These are phyloP conservation scores for Actinomucor elegans DNA, from an alignment of 371 early-diverging fungal genomes.

Conservation along the genomic window DNA sequence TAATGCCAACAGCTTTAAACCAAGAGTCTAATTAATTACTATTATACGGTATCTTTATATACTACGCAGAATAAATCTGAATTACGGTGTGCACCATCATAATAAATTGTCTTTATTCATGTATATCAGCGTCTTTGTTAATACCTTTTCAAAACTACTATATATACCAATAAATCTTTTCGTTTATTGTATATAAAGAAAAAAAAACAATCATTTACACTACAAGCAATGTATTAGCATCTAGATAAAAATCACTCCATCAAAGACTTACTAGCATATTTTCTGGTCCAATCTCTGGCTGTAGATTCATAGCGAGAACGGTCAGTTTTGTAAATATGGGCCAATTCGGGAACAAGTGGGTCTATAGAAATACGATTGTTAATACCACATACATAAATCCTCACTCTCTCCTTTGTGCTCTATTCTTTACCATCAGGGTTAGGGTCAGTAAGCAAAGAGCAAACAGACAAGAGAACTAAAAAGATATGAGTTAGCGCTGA, in stretches of 20 bases:
- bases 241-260: too few relatives aligned
- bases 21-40: slow-evolving; percentile 18
- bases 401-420: background rate
- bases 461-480: slow-evolving; percentile 91
- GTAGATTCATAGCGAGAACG: slow-evolving; percentile 82
- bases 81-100: background rate
- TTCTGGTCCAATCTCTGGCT: slow-evolving; percentile 93
- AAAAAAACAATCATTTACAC: slow-evolving; percentile 6
- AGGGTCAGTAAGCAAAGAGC: slow-evolving; percentile 97
- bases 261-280: slow-evolving; percentile 67
- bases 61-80: background rate
- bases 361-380: slow-evolving; percentile 29
- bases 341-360: slow-evolving; percentile 96
- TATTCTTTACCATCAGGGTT: slow-evolving; percentile 78
- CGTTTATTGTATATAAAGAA: background rate
- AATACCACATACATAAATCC: background rate
- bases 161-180: background rate
- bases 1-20: slow-evolving; percentile 34
- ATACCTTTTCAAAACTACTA: background rate
- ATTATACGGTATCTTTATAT: too few relatives aligned
- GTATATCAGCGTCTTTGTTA: background rate
- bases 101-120: too few relatives aligned
- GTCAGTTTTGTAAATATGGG: slow-evolving; percentile 95
- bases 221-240: background rate
- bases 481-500: background rate